A percentile compares a stretch with the other conserved stretches of the same genome.
These are phyloP conservation scores for Mollisiaceae sp. DNA, from an alignment of 2,329 filamentous ascomycete genomes.

Conservation along the genomic window DNA sequence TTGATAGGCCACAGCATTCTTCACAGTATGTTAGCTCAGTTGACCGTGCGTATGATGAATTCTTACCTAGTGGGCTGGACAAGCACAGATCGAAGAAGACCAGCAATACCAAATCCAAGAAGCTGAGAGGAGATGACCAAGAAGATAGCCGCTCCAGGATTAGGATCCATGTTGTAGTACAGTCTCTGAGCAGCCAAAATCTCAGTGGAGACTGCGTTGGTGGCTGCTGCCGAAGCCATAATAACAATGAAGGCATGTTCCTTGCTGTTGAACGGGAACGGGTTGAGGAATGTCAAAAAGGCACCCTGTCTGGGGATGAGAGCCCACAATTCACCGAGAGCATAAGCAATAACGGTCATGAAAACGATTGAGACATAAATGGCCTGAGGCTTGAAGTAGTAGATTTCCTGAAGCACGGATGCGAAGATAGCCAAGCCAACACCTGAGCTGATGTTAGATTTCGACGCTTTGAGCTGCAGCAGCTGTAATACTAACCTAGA, in stretches of 20 bases:
- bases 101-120: conserved; percentile 67
- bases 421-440: conserved; percentile 44
- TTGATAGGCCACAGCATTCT: conserved; percentile 43
- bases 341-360: conserved; percentile 49
- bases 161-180: conserved; percentile 45
- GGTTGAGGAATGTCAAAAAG: conserved; percentile 47
- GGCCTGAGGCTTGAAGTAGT: conserved; percentile 53
- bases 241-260: conserved; percentile 55
- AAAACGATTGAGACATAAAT: conserved; percentile 51
- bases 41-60: not conserved
- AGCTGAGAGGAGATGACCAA: conserved; percentile 65
- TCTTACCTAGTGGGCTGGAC: conserved; percentile 41
- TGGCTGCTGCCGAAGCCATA: conserved; percentile 73
- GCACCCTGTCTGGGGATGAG: conserved; percentile 45
- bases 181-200: conserved; percentile 51
- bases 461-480: not conserved
- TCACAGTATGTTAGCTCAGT: not conserved
- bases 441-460: conserved; percentile 26
- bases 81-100: conserved; percentile 61
- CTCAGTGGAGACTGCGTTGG: conserved; percentile 53
- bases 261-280: conserved; percentile 46
- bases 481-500: conserved; percentile 38
- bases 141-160: conserved; percentile 63
- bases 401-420: conserved; percentile 49
- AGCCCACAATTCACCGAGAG: conserved; percentile 48